Evolutionary conservation across 2,329 filamentous ascomycete species (phyloP), one percentile per base, ranked within the genome.

Genomic region (Colletotrichum endophyticum): DNA sequence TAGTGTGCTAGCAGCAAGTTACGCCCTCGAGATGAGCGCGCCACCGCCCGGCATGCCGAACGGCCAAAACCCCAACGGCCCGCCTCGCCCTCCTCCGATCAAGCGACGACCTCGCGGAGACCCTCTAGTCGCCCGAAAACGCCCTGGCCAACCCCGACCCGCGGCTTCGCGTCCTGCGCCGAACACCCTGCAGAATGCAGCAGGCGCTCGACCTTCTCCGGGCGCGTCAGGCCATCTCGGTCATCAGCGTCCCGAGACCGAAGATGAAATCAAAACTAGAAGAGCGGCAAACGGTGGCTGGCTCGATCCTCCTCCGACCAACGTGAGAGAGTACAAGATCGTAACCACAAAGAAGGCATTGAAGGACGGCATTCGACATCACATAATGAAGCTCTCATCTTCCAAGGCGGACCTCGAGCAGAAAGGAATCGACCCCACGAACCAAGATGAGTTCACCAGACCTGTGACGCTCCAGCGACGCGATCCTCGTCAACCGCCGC

Each of bases 391-490:
- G 80, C 93, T 99, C 80, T 83, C 86, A 73, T 90, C 94, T 78
- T 88, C 90, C 68, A 92, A 92, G 80, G 77, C 81, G 13, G 79
- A 76, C 64, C 81, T 85, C 12, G 84, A 83, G 25, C 88, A 88
- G 77, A 94, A 94, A 79, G 90, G 92, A 36, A 82, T 95, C 76
- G 93, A 99, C 81, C 91, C 92, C 3, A 88, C 88, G 30, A 87
- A 93, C 79, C 93, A 96, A 79, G 88, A 93, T 8, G 93, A 98
- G 68, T 99, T 99, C 82, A 94, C 95, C 22, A 92, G 96, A 32
- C 97, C 97, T 1, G 95, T 99, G 36, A 94, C 95, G 49, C 88
- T 99, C 49, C 96, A 99, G 83, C 93, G 97, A 78, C 94, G 97
- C 73, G 96, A 98, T 83, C 95, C 96, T 22, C 92, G 93, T 80